A percentile compares a stretch with the other conserved stretches of the same genome.
Conservation (phyloP, 345 rosid species). For the Eutrema yunnanense region DNA sequence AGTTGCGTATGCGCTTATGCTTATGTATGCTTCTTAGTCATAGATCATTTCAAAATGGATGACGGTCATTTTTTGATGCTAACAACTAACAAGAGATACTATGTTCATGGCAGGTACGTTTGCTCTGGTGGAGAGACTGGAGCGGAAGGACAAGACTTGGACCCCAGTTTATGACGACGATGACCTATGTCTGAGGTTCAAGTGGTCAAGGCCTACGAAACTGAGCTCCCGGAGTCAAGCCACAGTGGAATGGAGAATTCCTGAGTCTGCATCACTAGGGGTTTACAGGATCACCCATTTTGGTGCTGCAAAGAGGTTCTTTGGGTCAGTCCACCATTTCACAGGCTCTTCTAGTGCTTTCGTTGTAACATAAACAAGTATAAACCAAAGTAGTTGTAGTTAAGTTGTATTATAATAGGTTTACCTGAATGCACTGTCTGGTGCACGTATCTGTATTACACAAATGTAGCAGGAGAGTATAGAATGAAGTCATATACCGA, state of each 20-base stretch:
- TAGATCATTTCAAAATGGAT: not conserved
- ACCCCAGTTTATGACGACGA: conserved; percentile 84
- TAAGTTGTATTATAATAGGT: not conserved
- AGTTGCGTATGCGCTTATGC: not conserved
- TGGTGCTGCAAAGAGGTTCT: conserved; percentile 74
- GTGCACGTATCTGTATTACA: not conserved
- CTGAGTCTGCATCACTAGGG: conserved; percentile 57
- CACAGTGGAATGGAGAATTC: conserved; percentile 83
- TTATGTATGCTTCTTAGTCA: not conserved
- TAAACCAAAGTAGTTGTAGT: not conserved
- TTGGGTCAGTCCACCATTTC: conserved; percentile 65
- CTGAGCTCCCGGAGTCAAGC: conserved; percentile 67
- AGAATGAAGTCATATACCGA: not conserved
- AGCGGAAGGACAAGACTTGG: conserved; percentile 60
- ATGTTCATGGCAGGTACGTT: conserved; percentile 43
- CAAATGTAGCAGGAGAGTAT: not conserved
- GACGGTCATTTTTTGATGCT: not conserved
- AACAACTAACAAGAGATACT: conserved; percentile 14
- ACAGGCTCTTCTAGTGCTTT: conserved; percentile 89
- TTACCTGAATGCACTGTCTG: not conserved
- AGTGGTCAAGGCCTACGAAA: conserved; percentile 76
- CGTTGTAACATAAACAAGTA: conserved; percentile 42
- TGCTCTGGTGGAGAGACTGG: conserved; percentile 73
- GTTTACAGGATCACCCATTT: conserved; percentile 86
- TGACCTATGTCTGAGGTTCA: conserved; percentile 83